Base-by-base conservation (phyloP, 2,329 filamentous ascomycete genomes). In the Cadophora luteo-olivacea region DNA sequence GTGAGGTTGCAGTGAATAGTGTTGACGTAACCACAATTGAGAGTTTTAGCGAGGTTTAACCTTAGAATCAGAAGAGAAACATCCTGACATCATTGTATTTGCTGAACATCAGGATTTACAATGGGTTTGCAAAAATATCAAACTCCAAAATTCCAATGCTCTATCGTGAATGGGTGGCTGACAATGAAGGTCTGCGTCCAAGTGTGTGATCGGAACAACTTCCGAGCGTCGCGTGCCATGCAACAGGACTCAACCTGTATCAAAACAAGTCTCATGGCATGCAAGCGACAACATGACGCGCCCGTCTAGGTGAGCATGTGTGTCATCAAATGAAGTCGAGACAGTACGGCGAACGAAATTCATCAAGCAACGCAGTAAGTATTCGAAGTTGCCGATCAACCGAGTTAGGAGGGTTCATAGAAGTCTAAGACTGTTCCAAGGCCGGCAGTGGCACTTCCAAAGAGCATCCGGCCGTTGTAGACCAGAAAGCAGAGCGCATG, bases 241-340 rank as follows among this genome's bases (percentile, higher is more conserved):
- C 14, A 7, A n/a, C 29, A 33, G 29, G 29, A 24, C 16, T 25
- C 12, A 54, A 33, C 14, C 1, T 55, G 29, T 55, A 32, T n/a
- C 24, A 55, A 33, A 55, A 32, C 29, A 55, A 55, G 25, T 19
- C 29, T 33, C 29, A 19, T 33, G 25, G 29, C 52, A 32, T n/a
- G 52, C 52, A 55, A 16, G 52, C 16, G 25, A 55, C 8, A 55
- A 55, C 25, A 55, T 55, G 52, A 55, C 19, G 52, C 52, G 33
- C 24, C n/a, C 5, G 12, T 45, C 14, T 19, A 54, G 12, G 51
- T 25, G 14, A 33, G 1, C 4, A 33, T 33, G 25, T 55, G 29
- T 55, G 52, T 33, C 29, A 55, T 55, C 25, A 55, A 55, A 32
- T 6, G 14, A 33, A 14, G 6, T 55, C 52, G 4, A 55, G 25